Conservation (phyloP, 257 asterid species). For the Penstemon davidsonii region DNA sequence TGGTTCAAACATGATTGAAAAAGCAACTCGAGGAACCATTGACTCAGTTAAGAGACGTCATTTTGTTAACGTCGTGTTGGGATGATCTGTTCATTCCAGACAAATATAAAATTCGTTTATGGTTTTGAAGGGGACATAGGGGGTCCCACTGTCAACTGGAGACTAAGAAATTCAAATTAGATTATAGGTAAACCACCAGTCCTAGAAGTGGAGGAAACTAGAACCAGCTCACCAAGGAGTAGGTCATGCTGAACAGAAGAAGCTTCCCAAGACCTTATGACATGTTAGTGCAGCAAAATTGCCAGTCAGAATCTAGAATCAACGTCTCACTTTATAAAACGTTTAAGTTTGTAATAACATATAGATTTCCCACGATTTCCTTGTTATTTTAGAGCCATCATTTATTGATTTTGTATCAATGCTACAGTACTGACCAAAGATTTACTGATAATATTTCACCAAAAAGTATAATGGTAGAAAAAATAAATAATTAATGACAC, state of each 20-base stretch:
- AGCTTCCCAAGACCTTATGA: neutral
- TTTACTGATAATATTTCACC: neutral
- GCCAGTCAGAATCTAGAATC: neutral
- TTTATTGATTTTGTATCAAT: neutral
- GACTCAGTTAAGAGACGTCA: conserved; percentile 1
- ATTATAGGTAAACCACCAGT: neutral
- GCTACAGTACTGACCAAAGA: neutral
- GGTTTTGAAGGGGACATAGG: neutral
- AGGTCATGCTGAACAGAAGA: neutral
- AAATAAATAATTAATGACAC: too few relatives aligned
- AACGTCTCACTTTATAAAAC: neutral
- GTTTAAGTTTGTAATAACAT: neutral
- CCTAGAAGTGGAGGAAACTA: neutral
- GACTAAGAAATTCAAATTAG: neutral
- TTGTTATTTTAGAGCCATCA: neutral
- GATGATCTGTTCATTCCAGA: neutral
- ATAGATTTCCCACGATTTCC: neutral
- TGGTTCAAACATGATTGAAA: too few relatives aligned
- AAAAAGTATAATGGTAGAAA: neutral
- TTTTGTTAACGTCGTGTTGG: neutral
- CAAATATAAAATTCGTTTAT: neutral
- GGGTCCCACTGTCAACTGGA: neutral
- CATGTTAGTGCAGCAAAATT: neutral
- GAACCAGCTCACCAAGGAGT: neutral
- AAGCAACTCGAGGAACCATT: neutral